Percentiles rank a stretch among this genome's conserved stretches.
These are phyloP conservation scores for Kockiozyma suomiensis DNA, from an alignment of 805 yeast genomes.

Conservation along the genomic window DNA sequence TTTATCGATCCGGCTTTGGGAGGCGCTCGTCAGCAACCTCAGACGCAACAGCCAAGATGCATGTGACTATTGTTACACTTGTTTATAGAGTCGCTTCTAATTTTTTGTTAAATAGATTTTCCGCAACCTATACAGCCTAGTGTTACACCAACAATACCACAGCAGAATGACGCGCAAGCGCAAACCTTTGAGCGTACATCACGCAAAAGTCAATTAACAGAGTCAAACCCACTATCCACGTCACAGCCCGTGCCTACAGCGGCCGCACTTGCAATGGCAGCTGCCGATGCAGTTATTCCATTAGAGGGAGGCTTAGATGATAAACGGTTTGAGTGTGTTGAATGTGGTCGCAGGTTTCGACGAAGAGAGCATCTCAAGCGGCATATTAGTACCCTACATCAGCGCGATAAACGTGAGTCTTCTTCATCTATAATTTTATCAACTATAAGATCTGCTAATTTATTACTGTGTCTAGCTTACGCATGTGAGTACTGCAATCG, in stretches of 20 bases:
- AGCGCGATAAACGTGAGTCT: conserved; percentile 57
- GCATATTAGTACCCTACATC: conserved; percentile 72
- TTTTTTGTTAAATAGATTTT: conserved; percentile 3
- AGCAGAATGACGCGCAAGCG: neutral
- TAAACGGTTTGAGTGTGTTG: conserved; percentile 56
- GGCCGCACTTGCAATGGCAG: conserved; percentile 10
- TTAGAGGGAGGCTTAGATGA: conserved; percentile 18
- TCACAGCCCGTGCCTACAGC: conserved; percentile 3
- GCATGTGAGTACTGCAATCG: conserved; percentile 63
- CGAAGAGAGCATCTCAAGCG: conserved; percentile 78
- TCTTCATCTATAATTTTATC: neutral
- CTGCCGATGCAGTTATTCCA: conserved; percentile 10
- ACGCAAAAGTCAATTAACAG: neutral
- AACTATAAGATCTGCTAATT: neutral
- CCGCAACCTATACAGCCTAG: conserved; percentile 12
- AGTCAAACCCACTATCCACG: neutral
- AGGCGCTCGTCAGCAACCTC: conserved; percentile 11
- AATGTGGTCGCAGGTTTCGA: conserved; percentile 66
- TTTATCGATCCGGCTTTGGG: conserved; percentile 25
- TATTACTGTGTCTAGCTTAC: conserved; percentile 44
- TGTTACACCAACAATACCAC: neutral
- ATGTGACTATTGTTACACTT: neutral
- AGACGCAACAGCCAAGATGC: conserved; percentile 15
- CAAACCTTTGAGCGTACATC: neutral
- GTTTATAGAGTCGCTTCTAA: neutral